Conservation (phyloP, 768 basidiomycete genomes). For the Trametes elegans region DNA sequence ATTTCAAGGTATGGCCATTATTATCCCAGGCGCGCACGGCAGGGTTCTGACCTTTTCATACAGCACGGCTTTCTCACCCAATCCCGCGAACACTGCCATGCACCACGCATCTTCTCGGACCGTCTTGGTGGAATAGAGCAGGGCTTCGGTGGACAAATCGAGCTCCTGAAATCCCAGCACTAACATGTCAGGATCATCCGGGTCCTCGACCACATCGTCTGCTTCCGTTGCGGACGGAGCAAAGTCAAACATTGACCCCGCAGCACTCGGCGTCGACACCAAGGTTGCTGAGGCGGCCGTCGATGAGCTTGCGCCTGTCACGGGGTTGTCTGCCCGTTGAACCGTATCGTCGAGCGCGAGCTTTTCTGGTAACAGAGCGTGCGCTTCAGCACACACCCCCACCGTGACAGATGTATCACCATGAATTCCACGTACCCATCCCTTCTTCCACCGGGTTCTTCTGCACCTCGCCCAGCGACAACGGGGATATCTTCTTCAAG, state of each 20-base stretch:
- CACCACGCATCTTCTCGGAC: conserved; percentile 71
- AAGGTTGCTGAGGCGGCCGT: neutral
- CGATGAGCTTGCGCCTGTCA: neutral
- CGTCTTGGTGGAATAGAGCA: conserved; percentile 66
- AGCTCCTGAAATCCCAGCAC: conserved; percentile 82
- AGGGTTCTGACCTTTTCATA: conserved; percentile 61
- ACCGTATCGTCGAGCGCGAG: neutral
- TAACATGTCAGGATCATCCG: conserved; percentile 59
- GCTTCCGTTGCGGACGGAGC: no score
- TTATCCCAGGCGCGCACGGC: neutral
- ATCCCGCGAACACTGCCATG: conserved; percentile 58
- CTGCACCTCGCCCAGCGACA: conserved; percentile 21
- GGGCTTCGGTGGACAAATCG: conserved; percentile 74
- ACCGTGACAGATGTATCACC: neutral
- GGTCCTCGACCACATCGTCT: conserved; percentile 20
- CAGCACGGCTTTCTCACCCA: conserved; percentile 61
- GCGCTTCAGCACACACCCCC: neutral
- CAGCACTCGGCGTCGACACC: no score
- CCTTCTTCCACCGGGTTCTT: conserved; percentile 5
- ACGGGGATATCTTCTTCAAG: conserved; percentile 25
- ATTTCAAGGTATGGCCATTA: neutral
- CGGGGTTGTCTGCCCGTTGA: neutral
- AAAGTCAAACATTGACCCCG: no score
- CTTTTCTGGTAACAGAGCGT: neutral
- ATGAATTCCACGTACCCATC: neutral